Percentiles rank a stretch among this genome's conserved stretches.
Conservation (phyloP, 306 rosid species). For the Pachyrhizus erosus region DNA sequence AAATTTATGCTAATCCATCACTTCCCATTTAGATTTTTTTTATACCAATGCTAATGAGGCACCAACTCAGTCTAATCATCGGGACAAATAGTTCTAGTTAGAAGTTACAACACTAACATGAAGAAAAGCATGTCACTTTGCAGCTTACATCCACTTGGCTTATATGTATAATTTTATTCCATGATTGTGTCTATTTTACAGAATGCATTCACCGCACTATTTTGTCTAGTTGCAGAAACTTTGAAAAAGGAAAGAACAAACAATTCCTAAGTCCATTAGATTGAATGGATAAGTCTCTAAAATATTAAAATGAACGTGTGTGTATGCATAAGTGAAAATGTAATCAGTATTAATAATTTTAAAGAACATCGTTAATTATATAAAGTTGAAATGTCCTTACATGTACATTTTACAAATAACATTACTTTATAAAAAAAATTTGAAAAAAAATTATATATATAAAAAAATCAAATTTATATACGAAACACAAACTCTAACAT, state of each 20-base stretch:
- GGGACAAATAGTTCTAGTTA: background rate
- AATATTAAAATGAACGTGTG: background rate
- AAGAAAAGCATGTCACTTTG: slow-evolving; percentile 14
- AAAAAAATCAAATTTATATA: too few species aligned
- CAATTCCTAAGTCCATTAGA: background rate
- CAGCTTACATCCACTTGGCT: slow-evolving; percentile 12
- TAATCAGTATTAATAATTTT: background rate
- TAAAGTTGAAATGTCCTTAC: background rate
- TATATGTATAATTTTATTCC: slow-evolving; percentile 7
- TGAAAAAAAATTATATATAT: too few species aligned
- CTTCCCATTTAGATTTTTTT: background rate
- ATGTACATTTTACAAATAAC: background rate
- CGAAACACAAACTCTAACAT: too few species aligned
- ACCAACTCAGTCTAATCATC: background rate
- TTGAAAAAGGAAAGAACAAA: background rate
- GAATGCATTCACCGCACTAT: background rate
- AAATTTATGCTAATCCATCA: background rate
- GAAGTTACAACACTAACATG: background rate
- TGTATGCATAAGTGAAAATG: background rate
- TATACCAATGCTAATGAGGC: background rate
- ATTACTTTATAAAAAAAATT: background rate
- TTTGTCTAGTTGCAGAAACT: background rate
- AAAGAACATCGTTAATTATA: background rate
- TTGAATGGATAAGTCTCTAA: background rate
- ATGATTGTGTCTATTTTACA: background rate